Conservation (phyloP, 2,329 filamentous ascomycete genomes). For the Alternaria sp. region DNA sequence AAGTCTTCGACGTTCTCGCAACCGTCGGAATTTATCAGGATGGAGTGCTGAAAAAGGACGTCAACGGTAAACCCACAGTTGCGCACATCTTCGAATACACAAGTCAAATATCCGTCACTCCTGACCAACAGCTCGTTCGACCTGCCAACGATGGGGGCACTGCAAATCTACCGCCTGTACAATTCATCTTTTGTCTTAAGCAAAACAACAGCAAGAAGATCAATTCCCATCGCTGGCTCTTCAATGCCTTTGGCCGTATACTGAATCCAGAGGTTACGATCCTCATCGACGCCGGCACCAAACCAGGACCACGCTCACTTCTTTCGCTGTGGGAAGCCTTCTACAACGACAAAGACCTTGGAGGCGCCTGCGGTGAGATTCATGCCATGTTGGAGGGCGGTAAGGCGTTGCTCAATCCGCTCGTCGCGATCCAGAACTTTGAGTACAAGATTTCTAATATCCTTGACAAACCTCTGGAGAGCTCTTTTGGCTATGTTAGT, state of each 20-base stretch:
- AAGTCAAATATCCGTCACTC: constrained; percentile 93
- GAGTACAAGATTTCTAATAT: constrained; percentile 99
- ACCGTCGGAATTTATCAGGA: constrained; percentile 97
- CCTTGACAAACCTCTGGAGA: constrained; percentile 96
- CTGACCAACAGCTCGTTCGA: constrained; percentile 93
- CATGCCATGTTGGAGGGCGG: constrained; percentile 94
- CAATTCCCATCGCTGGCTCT: constrained; percentile 98
- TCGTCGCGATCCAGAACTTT: constrained; percentile 97
- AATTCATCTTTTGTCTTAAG: constrained; percentile 99
- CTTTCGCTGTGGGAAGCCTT: constrained; percentile 97
- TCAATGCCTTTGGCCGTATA: constrained; percentile 96
- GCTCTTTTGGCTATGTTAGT: constrained; percentile 95
- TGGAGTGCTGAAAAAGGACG: constrained; percentile 97
- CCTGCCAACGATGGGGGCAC: constrained; percentile 80
- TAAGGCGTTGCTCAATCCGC: constrained; percentile 89
- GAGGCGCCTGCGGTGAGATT: constrained; percentile 98
- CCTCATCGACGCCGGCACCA: constrained; percentile 95
- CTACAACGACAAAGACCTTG: constrained; percentile 99
- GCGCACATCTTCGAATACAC: constrained; percentile 99
- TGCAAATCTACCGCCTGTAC: constrained; percentile 88
- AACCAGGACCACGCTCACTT: constrained; percentile 90
- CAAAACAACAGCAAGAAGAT: constrained; percentile 99
- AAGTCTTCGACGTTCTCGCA: constrained; percentile 88
- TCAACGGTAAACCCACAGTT: constrained; percentile 95
- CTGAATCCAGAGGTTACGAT: constrained; percentile 97